These are phyloP conservation scores for Pythium guiyangense DNA, from an alignment of 352 stramenopile genomes.

Conservation along the genomic window DNA sequence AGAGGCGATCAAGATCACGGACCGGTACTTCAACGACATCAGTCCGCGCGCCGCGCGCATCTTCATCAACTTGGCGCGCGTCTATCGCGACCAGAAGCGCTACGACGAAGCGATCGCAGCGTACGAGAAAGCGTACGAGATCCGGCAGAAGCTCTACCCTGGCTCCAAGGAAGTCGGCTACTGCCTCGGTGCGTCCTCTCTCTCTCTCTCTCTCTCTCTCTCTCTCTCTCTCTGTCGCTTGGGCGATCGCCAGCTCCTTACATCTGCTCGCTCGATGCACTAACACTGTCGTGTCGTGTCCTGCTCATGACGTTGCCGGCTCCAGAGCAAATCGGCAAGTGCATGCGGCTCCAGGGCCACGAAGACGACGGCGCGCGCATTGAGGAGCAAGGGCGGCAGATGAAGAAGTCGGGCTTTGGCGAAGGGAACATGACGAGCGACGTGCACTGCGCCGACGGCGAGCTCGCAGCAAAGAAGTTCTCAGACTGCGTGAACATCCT, in stretches of 20 bases:
- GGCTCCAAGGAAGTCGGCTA: slow-evolving; percentile 74
- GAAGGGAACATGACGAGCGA: slow-evolving; percentile 11
- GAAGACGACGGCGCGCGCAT: slow-evolving; percentile 55
- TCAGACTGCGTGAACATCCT: slow-evolving; percentile 21
- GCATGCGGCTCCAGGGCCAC: slow-evolving; percentile 45
- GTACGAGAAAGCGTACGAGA: slow-evolving; percentile 66
- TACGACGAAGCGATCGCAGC: slow-evolving; percentile 65
- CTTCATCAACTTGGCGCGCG: slow-evolving; percentile 71
- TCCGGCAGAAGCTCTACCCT: slow-evolving; percentile 68
- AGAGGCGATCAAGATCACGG: slow-evolving; percentile 70
- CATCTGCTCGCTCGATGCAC: neutral
- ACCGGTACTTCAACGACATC: slow-evolving; percentile 77
- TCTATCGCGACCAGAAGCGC: slow-evolving; percentile 75
- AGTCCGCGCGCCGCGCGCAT: slow-evolving; percentile 63
- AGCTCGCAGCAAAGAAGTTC: slow-evolving; percentile 13
- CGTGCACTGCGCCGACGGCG: neutral
- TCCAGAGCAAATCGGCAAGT: slow-evolving; percentile 84
- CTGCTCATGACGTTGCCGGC: too few relatives aligned
- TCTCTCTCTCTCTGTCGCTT: too few relatives aligned
- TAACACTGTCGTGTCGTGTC: neutral
- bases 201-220: neutral
- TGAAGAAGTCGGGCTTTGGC: slow-evolving; percentile 55
- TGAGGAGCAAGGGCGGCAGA: slow-evolving; percentile 50
- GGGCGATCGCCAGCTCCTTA: too few relatives aligned
- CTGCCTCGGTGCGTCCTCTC: slow-evolving; percentile 69